A percentile compares a stretch with the other conserved stretches of the same genome.
Evolutionary conservation across 305 asterid species (phyloP).

Genomic region (Fraxinus baroniana): DNA sequence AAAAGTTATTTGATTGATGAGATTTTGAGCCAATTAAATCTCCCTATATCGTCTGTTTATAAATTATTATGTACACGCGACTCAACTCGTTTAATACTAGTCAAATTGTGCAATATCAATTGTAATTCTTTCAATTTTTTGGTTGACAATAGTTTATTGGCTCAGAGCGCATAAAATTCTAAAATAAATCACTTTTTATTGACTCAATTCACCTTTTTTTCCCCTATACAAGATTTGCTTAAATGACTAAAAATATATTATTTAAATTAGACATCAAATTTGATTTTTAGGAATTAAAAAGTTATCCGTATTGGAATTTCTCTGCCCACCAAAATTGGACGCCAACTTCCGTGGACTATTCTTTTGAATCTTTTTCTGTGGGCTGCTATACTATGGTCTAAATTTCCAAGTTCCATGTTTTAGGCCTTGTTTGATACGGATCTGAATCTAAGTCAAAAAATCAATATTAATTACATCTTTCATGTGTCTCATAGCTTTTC

Average conservation of each 20-base stretch:
- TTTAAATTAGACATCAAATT: not conserved
- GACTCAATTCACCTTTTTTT: not conserved
- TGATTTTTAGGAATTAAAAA: not conserved
- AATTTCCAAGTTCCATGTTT: not conserved
- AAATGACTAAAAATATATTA: not conserved
- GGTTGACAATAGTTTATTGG: not conserved
- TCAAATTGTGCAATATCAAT: not conserved
- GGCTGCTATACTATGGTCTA: not conserved
- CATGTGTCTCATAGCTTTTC: too few relatives aligned
- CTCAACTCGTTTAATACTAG: not conserved
- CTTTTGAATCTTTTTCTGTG: not conserved
- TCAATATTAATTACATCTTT: too few relatives aligned
- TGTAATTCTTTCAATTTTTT: not conserved
- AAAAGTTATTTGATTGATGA: too few relatives aligned
- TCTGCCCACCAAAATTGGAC: not conserved
- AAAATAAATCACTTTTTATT: not conserved
- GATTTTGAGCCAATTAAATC: too few relatives aligned
- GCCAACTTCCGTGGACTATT: not conserved
- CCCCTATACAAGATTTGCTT: not conserved
- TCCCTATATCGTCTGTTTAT: too few relatives aligned
- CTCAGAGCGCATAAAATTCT: not conserved
- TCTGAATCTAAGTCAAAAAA: too few relatives aligned
- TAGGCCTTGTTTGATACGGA: too few relatives aligned
- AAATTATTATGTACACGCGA: too few relatives aligned
- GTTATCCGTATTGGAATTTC: not conserved